A percentile compares a stretch with the other conserved stretches of the same genome.
Evolutionary conservation across 1,284 basidiomycete species (phyloP).

Genomic region (Sporisorium iseilematis-ciliati): DNA sequence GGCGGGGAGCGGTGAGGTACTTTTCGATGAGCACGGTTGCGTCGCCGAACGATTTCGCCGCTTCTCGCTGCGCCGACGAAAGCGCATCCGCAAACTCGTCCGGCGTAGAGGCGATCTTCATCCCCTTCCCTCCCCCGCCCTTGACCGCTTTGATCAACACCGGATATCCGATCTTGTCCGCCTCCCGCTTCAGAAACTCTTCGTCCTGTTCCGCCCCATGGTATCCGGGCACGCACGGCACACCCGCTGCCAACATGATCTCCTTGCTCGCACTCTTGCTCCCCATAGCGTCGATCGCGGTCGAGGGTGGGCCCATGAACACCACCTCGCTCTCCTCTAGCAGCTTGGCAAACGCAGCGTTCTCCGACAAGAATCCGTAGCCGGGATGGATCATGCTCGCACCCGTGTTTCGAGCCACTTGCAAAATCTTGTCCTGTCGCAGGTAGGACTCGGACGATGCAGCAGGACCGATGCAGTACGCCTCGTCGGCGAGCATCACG

Average conservation of each 20-base stretch:
- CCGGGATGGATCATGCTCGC: constrained; percentile 83
- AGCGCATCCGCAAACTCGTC: constrained; percentile 82
- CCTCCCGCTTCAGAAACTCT: constrained; percentile 76
- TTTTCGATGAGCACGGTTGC: constrained; percentile 63
- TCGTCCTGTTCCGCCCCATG: constrained; percentile 82
- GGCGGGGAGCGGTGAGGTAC: constrained; percentile 63
- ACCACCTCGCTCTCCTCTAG: constrained; percentile 53
- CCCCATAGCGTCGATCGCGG: constrained; percentile 78
- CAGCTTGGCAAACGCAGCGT: constrained; percentile 51
- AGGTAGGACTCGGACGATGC: constrained; percentile 89
- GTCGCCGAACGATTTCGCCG: constrained; percentile 73
- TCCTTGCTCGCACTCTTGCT: constrained; percentile 79
- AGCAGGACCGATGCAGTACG: constrained; percentile 91
- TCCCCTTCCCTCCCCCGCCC: constrained; percentile 71
- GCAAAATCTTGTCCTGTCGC: constrained; percentile 87
- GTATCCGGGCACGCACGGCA: constrained; percentile 93
- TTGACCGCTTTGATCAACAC: constrained; percentile 71
- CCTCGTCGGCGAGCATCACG: constrained; percentile 87
- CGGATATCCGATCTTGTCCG: constrained; percentile 72
- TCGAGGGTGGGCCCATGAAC: constrained; percentile 70
- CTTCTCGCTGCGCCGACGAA: constrained; percentile 84
- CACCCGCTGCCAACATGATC: constrained; percentile 89
- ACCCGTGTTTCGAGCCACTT: constrained; percentile 81
- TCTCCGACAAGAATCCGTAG: constrained; percentile 85
- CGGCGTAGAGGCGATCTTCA: constrained; percentile 72